A percentile compares a stretch with the other conserved stretches of the same genome.
Conservation (phyloP, 306 rosid genomes). For the Cucurbita pepo region DNA sequence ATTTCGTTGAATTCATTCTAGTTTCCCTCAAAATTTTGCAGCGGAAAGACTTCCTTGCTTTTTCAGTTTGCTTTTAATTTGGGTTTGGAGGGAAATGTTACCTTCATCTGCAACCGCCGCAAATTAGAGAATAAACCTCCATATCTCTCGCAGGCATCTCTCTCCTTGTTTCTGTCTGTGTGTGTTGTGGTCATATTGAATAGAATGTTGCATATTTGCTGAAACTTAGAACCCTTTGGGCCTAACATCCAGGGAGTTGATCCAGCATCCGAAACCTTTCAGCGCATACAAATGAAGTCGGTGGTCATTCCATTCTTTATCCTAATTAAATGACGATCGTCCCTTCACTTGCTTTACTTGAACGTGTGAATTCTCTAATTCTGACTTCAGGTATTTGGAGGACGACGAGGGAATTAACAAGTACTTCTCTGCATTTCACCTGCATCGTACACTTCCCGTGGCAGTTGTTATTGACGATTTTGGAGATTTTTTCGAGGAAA, state of each 20-base stretch:
- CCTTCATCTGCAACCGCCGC: conserved; percentile 54
- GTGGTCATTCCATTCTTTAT: neutral
- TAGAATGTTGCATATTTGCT: neutral
- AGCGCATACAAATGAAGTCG: conserved; percentile 65
- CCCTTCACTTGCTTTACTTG: neutral
- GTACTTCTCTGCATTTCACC: conserved; percentile 81
- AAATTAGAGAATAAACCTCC: conserved; percentile 61
- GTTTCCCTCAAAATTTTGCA: conserved; percentile 1
- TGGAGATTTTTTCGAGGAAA: conserved; percentile 56
- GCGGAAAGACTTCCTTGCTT: conserved; percentile 70
- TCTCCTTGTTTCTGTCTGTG: neutral
- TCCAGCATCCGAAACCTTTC: conserved; percentile 44
- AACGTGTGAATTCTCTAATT: neutral
- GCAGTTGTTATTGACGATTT: conserved; percentile 70
- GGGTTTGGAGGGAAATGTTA: conserved; percentile 24
- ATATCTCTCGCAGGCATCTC: conserved; percentile 60
- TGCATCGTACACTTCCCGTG: conserved; percentile 43
- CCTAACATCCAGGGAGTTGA: conserved; percentile 44
- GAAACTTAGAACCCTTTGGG: neutral
- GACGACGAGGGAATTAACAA: conserved; percentile 64
- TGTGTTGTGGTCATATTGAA: neutral
- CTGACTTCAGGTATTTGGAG: conserved; percentile 42
- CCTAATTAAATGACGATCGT: too few species aligned
- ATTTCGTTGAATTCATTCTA: neutral
- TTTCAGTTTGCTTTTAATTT: conserved; percentile 74